Conservation (phyloP, 257 asterid genomes). For the Salvia rosmarinus region DNA sequence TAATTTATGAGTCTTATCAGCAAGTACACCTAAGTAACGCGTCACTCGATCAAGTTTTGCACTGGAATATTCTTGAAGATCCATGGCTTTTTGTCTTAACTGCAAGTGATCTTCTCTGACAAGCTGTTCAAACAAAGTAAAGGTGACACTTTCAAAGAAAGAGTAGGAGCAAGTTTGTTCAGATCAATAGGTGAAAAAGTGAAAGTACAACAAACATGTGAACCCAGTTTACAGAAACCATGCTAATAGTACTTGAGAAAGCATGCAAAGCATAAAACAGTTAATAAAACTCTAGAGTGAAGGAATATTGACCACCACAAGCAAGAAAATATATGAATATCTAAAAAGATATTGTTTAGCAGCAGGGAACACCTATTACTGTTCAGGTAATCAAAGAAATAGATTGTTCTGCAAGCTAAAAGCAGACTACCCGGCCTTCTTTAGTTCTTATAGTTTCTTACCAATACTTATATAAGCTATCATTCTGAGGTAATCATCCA, state of each 20-base stretch:
- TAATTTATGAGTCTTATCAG: conserved; percentile 86
- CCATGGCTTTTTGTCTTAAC: conserved; percentile 89
- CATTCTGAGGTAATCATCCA: neutral
- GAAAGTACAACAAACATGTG: conserved; percentile 24
- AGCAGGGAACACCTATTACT: conserved; percentile 14
- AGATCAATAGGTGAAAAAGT: conserved; percentile 11
- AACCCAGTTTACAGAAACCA: conserved; percentile 3
- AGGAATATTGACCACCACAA: neutral
- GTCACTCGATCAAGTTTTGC: conserved; percentile 94
- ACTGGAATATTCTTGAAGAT: conserved; percentile 94
- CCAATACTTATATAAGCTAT: neutral
- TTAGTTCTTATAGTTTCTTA: neutral
- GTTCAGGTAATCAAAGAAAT: conserved; percentile 7
- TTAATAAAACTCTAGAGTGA: conserved; percentile 8
- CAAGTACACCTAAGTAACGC: conserved; percentile 94
- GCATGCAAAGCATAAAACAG: conserved; percentile 19
- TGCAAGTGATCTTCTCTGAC: conserved; percentile 78
- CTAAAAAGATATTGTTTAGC: conserved; percentile 1
- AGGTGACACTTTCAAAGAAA: conserved; percentile 28
- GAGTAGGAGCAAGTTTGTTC: conserved; percentile 11
- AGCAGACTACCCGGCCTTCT: conserved; percentile 6
- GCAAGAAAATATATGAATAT: conserved; percentile 9
- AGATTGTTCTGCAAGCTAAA: conserved; percentile 1
- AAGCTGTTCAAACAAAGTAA: conserved; percentile 62
- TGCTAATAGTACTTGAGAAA: conserved; percentile 13